Evolutionary conservation across 345 rosid genomes (phyloP).

Genomic region (Populus nigra): DNA sequence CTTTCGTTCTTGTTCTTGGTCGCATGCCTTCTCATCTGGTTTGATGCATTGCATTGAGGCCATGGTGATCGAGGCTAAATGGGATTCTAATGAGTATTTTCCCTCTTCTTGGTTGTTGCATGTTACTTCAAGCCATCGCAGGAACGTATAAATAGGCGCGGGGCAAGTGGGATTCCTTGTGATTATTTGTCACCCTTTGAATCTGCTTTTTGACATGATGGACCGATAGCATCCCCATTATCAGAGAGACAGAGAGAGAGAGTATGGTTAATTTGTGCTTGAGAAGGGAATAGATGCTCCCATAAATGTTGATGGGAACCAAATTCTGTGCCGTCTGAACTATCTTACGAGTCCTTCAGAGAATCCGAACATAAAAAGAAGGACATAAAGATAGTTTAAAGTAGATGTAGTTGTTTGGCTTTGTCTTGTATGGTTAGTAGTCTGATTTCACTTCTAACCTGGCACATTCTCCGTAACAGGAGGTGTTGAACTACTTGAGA

Average conservation of each 20-base stretch:
- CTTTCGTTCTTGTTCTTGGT: background rate
- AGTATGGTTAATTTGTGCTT: background rate
- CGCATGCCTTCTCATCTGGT: background rate
- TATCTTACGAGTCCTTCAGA: background rate
- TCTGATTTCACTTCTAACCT: background rate
- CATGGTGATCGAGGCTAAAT: background rate
- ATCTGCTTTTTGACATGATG: background rate
- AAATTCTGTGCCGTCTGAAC: background rate
- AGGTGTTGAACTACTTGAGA: too few relatives aligned
- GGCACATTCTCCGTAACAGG: too few relatives aligned
- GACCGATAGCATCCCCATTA: background rate
- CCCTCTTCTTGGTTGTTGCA: background rate
- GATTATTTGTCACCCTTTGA: background rate
- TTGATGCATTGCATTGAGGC: background rate
- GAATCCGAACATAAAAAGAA: background rate
- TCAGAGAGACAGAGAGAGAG: background rate
- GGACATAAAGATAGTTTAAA: background rate
- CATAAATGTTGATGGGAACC: slow-evolving; percentile 9
- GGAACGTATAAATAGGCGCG: background rate
- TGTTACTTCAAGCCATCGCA: background rate
- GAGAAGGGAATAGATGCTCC: slow-evolving; percentile 4
- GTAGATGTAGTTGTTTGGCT: background rate
- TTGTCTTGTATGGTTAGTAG: background rate
- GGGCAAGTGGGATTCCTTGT: background rate
- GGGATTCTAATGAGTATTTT: background rate